A percentile compares a stretch with the other conserved stretches of the same genome.
phyloP scores from a whole-genome alignment of 768 basidiomycete genomes.

The Lanmaoa rubissima region DNA sequence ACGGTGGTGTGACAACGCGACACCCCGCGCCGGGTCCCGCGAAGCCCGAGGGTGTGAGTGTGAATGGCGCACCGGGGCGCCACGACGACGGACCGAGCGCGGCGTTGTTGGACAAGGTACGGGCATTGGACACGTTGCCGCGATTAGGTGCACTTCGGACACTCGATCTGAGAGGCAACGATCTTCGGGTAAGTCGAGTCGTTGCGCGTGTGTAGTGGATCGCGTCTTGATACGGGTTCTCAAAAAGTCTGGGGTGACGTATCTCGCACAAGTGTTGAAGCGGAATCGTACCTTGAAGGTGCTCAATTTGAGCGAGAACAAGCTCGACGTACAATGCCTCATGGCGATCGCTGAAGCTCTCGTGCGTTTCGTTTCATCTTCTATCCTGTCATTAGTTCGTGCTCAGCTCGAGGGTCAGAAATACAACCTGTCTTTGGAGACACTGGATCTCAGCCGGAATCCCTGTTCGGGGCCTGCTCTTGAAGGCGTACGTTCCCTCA shows the following conservation, averaged over 20 bases:
- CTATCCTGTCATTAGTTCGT: not conserved
- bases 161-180: slow-evolving; percentile 89
- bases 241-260: slow-evolving; percentile 70
- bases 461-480: slow-evolving; percentile 87
- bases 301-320: slow-evolving; percentile 92
- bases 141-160: slow-evolving; percentile 83
- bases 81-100: slow-evolving; percentile 57
- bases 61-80: slow-evolving; percentile 5
- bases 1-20: slow-evolving; percentile 51
- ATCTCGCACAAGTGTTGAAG: slow-evolving; percentile 93
- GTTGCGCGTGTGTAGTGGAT: not conserved
- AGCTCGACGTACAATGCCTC: slow-evolving; percentile 80
- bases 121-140: slow-evolving; percentile 85
- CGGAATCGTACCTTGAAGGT: slow-evolving; percentile 94
- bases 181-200: slow-evolving; percentile 69
- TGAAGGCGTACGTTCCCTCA: slow-evolving; percentile 73
- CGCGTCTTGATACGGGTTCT: not conserved
- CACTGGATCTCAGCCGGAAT: slow-evolving; percentile 89
- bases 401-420: slow-evolving; percentile 50
- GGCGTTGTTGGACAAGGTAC: slow-evolving; percentile 82
- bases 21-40: slow-evolving; percentile 28
- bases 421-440: slow-evolving; percentile 93
- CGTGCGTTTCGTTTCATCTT: slow-evolving; percentile 42
- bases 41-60: not conserved
- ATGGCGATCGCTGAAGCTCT: slow-evolving; percentile 84